Conservation (phyloP, 495 filamentous ascomycete genomes). For the Delitschia confertaspora region DNA sequence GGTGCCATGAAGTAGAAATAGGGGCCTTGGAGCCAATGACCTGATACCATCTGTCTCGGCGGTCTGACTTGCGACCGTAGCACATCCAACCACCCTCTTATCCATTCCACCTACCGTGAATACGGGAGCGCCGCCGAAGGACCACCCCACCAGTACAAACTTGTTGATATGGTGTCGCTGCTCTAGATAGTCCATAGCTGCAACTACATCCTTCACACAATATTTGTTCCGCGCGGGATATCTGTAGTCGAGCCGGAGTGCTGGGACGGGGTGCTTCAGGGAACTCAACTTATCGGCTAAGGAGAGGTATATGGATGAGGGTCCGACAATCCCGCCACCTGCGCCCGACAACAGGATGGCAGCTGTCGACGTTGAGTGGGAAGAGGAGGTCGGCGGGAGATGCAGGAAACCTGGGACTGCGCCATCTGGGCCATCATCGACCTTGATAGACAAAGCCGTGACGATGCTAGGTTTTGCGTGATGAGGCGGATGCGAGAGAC, state of each 20-base stretch:
- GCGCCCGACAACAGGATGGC: slow-evolving; percentile 40
- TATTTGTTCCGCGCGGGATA: slow-evolving; percentile 32
- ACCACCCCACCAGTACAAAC: slow-evolving; percentile 42
- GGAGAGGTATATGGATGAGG: slow-evolving; percentile 38
- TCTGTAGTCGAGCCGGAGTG: slow-evolving; percentile 40
- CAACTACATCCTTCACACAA: slow-evolving; percentile 35
- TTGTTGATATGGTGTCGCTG: slow-evolving; percentile 30
- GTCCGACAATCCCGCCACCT: slow-evolving; percentile 41
- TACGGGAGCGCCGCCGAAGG: slow-evolving; percentile 39
- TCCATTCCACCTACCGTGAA: slow-evolving; percentile 35
- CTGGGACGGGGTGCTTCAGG: slow-evolving; percentile 34
- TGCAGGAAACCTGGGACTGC: slow-evolving; percentile 13
- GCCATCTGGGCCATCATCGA: slow-evolving; percentile 10
- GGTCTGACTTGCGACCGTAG: slow-evolving; percentile 36
- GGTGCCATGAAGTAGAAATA: slow-evolving; percentile 38
- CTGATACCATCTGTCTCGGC: slow-evolving; percentile 28
- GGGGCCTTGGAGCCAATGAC: slow-evolving; percentile 30
- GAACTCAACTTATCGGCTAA: slow-evolving; percentile 38
- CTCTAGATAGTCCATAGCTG: slow-evolving; percentile 37
- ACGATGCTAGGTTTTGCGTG: slow-evolving; percentile 2
- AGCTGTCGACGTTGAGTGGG: slow-evolving; percentile 23
- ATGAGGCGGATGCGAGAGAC: slow-evolving; percentile 2
- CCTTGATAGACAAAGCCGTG: slow-evolving; percentile 9
- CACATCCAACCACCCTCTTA: slow-evolving; percentile 34
- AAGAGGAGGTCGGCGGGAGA: slow-evolving; percentile 3